Base-by-base conservation (phyloP, 306 rosid genomes). In the Acacia confusa region DNA sequence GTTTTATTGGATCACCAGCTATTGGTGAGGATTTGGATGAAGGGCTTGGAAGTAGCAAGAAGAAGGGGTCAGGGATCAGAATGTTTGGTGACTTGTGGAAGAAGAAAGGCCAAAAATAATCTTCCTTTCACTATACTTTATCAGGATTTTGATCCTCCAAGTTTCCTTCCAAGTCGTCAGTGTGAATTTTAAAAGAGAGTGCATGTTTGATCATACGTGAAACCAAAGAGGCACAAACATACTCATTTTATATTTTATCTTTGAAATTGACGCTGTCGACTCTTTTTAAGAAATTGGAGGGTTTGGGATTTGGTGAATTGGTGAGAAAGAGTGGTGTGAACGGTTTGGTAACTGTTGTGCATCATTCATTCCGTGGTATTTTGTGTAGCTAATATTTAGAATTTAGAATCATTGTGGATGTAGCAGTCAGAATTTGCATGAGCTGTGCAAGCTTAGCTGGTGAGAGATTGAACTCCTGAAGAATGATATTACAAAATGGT, bases 11-110 rank as follows among this genome's bases (percentile, higher is more conserved):
- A 20, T 93, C 94, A 58, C 97, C 94, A 4, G 87, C 88, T 47
- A 82, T 86, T 70, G 89, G 83, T 78, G 86, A 90, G 83, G 97
- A 88, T 45, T 66, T 90, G 71, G 94, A 89, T 72, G 93, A 92
- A 76, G 91, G 92, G 43, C 89, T 80, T 63, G 92, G 88, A 61
- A 82, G 91, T 63, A 92, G 91, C 34, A 94, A 94, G 79, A 85
- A 88, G 79, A 94, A 90, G 86, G 93, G 91, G 76, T 90, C 98
- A 4, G 97, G 98, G 55, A 94, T 89, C 67, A 90, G 82, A 83
- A 89, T 82, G 98, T 90, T 94, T 20, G 94, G 97, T 25, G 97
- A 94, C 85, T 88, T 94, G 60, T 94, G 98, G 98, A 90, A 83
- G 85, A 94, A 87, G 90, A 94, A 87, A 45, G 86, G 93, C 80